Percentiles rank a stretch among this genome's conserved stretches.
Evolutionary conservation across 179 eudicot species (phyloP).

Genomic region (Camellia oleifera): DNA sequence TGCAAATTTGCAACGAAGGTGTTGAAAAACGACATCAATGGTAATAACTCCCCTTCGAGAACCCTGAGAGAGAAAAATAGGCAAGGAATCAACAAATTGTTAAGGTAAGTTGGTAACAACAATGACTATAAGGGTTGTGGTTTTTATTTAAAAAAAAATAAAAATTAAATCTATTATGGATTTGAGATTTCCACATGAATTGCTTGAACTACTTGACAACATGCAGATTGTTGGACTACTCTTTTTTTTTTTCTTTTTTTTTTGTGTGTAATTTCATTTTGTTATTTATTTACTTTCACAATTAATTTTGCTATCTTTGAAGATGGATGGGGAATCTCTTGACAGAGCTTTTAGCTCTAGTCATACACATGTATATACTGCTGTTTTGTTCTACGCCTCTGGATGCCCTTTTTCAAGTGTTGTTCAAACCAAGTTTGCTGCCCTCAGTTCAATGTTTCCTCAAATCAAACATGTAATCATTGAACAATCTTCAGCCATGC

Average conservation of each 20-base stretch:
- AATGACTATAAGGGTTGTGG: not conserved
- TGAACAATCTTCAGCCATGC: conserved; percentile 41
- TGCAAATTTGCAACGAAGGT: too few relatives aligned
- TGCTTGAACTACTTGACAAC: not conserved
- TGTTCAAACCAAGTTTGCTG: conserved; percentile 28
- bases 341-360: conserved; percentile 29
- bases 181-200: conserved; percentile 12
- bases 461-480: conserved; percentile 36
- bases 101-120: not conserved
- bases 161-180: not conserved
- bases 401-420: conserved; percentile 39
- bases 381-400: conserved; percentile 43
- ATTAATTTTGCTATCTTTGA: not conserved
- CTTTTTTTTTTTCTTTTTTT: not conserved
- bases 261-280: not conserved
- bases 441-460: conserved; percentile 43
- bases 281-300: not conserved
- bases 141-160: not conserved
- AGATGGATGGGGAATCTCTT: conserved; percentile 42
- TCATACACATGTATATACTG: conserved; percentile 23
- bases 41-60: too few relatives aligned
- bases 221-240: not conserved
- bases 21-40: too few relatives aligned
- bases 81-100: too few relatives aligned
- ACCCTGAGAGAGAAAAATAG: too few relatives aligned